Evolutionary conservation across 2,329 filamentous ascomycete genomes (phyloP).

Genomic region (Aspergillus brasiliensis): DNA sequence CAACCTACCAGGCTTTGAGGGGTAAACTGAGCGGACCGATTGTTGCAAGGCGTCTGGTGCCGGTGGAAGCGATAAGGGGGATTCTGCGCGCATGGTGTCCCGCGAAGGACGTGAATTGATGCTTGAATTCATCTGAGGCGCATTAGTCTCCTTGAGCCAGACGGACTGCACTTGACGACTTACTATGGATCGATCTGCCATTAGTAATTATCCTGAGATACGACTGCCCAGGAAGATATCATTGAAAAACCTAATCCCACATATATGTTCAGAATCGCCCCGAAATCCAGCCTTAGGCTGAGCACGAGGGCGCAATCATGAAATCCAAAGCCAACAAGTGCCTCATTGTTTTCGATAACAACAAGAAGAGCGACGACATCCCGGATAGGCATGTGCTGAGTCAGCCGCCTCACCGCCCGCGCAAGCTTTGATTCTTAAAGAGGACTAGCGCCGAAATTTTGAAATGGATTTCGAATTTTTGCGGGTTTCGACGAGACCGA

Average conservation of each 20-base stretch:
- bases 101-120: slow-evolving; percentile 58
- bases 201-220: not conserved
- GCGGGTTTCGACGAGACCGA: slow-evolving; percentile 18
- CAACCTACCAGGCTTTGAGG: slow-evolving; percentile 41
- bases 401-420: slow-evolving; percentile 24
- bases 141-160: slow-evolving; percentile 9
- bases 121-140: slow-evolving; percentile 38
- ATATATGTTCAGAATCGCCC: not conserved
- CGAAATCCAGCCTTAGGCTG: not conserved
- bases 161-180: not conserved
- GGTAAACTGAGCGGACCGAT: slow-evolving; percentile 37
- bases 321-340: slow-evolving; percentile 9
- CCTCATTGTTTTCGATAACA: slow-evolving; percentile 21
- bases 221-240: not conserved
- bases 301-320: slow-evolving; percentile 5
- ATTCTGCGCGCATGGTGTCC: slow-evolving; percentile 59
- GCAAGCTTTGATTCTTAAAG: slow-evolving; percentile 23
- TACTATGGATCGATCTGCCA: not conserved
- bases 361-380: slow-evolving; percentile 9
- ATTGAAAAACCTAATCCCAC: not conserved
- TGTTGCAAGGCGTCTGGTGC: slow-evolving; percentile 40
- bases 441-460: slow-evolving; percentile 40
- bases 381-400: slow-evolving; percentile 24
- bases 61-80: slow-evolving; percentile 39
- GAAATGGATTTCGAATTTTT: slow-evolving; percentile 37